These are phyloP conservation scores for Colletotrichum ledebouriae DNA, from an alignment of 2,329 filamentous ascomycete genomes.

Conservation along the genomic window DNA sequence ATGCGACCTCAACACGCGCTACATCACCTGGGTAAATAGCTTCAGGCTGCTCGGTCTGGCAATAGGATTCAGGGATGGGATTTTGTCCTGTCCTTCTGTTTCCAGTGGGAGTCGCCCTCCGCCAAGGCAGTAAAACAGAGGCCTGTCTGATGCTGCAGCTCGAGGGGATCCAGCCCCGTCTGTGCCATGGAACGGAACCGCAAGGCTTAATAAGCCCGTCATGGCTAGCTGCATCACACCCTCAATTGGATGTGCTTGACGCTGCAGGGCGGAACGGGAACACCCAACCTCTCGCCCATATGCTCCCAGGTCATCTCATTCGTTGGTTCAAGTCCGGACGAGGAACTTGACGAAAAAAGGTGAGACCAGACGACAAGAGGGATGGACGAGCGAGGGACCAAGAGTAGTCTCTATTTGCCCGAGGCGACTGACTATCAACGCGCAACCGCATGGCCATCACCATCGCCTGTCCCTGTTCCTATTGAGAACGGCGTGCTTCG, in stretches of 20 bases:
- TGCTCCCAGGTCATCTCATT: constrained; percentile 12
- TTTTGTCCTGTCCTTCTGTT: background rate
- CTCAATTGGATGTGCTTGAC: constrained; percentile 18
- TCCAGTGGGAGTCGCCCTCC: background rate
- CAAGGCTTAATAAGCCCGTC: constrained; percentile 12
- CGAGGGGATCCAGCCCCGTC: constrained; percentile 35
- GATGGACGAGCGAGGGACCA: constrained; percentile 16
- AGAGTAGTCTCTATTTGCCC: constrained; percentile 4
- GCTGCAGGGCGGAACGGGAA: constrained; percentile 35
- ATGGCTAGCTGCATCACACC: constrained; percentile 32
- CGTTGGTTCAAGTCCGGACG: constrained; percentile 25
- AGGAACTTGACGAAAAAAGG: constrained; percentile 11
- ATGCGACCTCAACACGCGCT: constrained; percentile 35
- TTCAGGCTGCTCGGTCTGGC: background rate
- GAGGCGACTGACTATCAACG: constrained; percentile 12
- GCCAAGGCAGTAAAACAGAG: constrained; percentile 12
- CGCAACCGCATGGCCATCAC: constrained; percentile 10
- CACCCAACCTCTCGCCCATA: constrained; percentile 31
- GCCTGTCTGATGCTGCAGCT: constrained; percentile 16
- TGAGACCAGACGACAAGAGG: constrained; percentile 35
- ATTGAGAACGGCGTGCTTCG: background rate
- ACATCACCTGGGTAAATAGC: background rate
- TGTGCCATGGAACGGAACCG: constrained; percentile 24
- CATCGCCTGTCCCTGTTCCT: constrained; percentile 20
- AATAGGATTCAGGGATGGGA: background rate